Conservation (phyloP, 1,139 yeast species). For the Kodamaea sp. region DNA sequence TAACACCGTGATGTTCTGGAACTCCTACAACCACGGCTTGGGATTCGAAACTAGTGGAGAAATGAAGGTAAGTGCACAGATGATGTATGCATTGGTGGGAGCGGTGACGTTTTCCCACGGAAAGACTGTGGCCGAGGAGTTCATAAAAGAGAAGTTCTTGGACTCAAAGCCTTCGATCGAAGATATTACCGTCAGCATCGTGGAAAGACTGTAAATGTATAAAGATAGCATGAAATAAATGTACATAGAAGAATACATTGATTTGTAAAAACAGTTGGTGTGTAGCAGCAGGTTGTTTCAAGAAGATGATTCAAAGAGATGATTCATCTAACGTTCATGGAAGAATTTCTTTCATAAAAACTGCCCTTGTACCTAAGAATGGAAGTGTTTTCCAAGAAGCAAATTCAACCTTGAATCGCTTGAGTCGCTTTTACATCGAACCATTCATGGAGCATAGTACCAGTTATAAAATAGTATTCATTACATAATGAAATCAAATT, state of each 20-base stretch:
- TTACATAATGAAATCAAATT: too few relatives aligned
- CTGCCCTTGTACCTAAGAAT: too few relatives aligned
- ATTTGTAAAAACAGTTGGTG: too few relatives aligned
- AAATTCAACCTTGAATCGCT: too few relatives aligned
- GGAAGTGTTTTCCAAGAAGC: too few relatives aligned
- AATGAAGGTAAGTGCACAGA: constrained; percentile 61
- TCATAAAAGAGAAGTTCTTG: constrained; percentile 51
- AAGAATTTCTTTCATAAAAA: too few relatives aligned
- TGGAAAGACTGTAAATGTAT: constrained; percentile 13
- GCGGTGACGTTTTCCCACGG: constrained; percentile 78
- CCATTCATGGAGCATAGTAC: too few relatives aligned
- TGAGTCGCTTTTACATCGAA: too few relatives aligned
- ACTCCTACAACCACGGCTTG: constrained; percentile 54
- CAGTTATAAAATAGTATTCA: too few relatives aligned
- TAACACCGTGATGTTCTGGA: constrained; percentile 71
- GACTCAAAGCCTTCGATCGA: constrained; percentile 20
- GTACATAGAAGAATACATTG: constrained; percentile 9
- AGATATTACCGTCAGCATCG: constrained; percentile 22
- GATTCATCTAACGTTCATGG: too few relatives aligned
- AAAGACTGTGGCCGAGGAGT: constrained; percentile 53
- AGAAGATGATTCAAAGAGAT: too few relatives aligned
- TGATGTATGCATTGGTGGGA: constrained; percentile 76
- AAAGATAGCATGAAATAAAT: constrained; percentile 3
- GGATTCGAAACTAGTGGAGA: constrained; percentile 59
- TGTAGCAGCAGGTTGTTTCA: too few relatives aligned